Percentiles rank a stretch among this genome's conserved stretches.
Evolutionary conservation across 2,329 filamentous ascomycete genomes (phyloP).

Genomic region (Penicillium digitatum): DNA sequence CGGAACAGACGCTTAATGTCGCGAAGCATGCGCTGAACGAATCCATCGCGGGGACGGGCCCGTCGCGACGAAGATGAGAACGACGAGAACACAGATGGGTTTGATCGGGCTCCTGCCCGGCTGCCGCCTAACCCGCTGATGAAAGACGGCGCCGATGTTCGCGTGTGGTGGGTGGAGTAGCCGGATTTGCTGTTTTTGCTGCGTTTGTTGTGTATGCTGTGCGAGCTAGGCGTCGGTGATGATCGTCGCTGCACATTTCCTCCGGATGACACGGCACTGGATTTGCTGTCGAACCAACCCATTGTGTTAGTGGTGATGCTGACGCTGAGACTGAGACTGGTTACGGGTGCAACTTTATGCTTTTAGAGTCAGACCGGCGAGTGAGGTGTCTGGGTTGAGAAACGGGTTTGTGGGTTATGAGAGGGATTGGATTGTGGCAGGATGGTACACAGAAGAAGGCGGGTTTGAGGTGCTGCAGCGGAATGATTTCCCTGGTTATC

Average conservation of each 20-base stretch:
- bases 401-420: neutral
- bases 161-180: conserved; percentile 38
- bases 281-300: conserved; percentile 47
- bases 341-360: neutral
- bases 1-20: conserved; percentile 75
- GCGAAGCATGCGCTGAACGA: conserved; percentile 67
- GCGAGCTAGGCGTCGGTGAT: conserved; percentile 23
- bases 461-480: neutral
- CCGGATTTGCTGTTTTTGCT: conserved; percentile 32
- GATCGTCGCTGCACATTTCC: conserved; percentile 29
- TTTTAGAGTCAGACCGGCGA: neutral
- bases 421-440: neutral
- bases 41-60: conserved; percentile 70
- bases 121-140: conserved; percentile 43
- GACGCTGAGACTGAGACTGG: neutral
- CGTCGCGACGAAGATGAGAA: conserved; percentile 71
- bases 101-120: conserved; percentile 32
- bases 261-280: conserved; percentile 28
- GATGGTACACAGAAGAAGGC: neutral
- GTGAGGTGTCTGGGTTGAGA: neutral
- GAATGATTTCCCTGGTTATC: neutral
- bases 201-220: conserved; percentile 37
- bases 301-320: conserved; percentile 26
- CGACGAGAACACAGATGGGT: conserved; percentile 52
- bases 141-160: conserved; percentile 44